These are phyloP conservation scores for Salmacisia buchloeana DNA, from an alignment of 1,284 basidiomycete genomes.

Conservation along the genomic window DNA sequence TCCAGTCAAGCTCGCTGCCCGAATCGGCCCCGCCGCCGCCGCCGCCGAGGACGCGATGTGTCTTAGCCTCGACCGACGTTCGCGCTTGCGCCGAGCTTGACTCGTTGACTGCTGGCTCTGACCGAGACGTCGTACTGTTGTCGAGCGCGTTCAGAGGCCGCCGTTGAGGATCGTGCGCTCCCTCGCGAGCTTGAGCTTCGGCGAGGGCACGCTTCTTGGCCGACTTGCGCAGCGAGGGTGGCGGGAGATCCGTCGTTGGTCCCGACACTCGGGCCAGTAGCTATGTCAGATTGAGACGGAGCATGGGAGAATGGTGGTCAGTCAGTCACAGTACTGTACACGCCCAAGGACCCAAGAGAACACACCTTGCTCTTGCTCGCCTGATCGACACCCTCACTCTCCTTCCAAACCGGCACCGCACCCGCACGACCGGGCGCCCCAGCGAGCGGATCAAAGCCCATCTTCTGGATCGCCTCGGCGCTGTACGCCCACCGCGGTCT, in stretches of 20 bases:
- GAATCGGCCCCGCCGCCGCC: no score
- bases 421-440: conserved; percentile 7
- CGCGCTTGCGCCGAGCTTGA: no score
- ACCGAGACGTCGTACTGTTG: no score
- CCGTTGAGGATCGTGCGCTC: no score
- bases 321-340: not conserved
- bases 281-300: not conserved
- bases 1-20: no score
- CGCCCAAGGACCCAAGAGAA: not conserved
- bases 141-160: no score
- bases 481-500: conserved; percentile 6
- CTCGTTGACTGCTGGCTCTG: no score
- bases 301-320: not conserved
- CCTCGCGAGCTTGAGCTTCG: no score
- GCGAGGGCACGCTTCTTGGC: no score
- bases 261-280: not conserved
- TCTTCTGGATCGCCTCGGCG: conserved; percentile 15
- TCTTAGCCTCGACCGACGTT: no score
- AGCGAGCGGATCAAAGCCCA: conserved; percentile 16
- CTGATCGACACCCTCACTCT: not conserved
- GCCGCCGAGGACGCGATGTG: no score
- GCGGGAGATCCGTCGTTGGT: not conserved
- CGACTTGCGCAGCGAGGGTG: not conserved
- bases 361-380: conserved; percentile 1
- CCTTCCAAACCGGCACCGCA: conserved; percentile 6